Base-by-base conservation (phyloP, 1,139 yeast genomes). In the Blastobotrys illinoisensis region DNA sequence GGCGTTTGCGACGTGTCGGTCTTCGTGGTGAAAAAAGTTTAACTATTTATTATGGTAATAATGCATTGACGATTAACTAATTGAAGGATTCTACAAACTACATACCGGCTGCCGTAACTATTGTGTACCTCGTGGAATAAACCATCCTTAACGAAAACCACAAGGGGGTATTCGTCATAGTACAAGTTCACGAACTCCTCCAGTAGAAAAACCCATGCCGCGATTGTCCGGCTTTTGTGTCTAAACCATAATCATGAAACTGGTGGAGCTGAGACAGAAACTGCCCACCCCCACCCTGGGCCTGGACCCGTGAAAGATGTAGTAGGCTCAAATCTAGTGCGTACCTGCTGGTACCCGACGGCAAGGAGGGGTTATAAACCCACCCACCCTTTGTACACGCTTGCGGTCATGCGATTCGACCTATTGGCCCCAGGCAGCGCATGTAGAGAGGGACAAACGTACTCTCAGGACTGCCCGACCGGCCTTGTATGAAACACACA, bases 1-100 rank as follows among this genome's bases (percentile, higher is more conserved):
- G 63, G 59, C n/a, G 47, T 51, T 6, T 55, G 61, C 43, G 62
- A 59, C 48, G 54, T 62, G 18, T 54, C 62, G 3, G 52, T 62
- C 14, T 62, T 62, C 52, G 63, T 62, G 32, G 57, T 63, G 5
- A 50, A 59, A 21, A 63, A 62, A 28, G 47, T 46, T 14, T 21
- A 6, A 23, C 21, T 13, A 47, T 19, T 19, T 23, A 28, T 47
- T 32, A 32, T 32, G 11, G 3, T n/a, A 13, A 5, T 32, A 32
- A 32, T 32, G 40, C 40, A 32, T 32, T 13, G 16, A 32, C 40
- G 40, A 32, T 13, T 24, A 14, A 26, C 26, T 26, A 26, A 23
- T 9, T 24, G 7, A 26, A 23, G 7, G 18, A 26, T 28, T 26
- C 21, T 13, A 13, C n/a, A n/a, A n/a, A n/a, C n/a, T 26, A 9